These are phyloP conservation scores for Ustilago bromivora DNA, from an alignment of 1,284 basidiomycete species.

Conservation along the genomic window DNA sequence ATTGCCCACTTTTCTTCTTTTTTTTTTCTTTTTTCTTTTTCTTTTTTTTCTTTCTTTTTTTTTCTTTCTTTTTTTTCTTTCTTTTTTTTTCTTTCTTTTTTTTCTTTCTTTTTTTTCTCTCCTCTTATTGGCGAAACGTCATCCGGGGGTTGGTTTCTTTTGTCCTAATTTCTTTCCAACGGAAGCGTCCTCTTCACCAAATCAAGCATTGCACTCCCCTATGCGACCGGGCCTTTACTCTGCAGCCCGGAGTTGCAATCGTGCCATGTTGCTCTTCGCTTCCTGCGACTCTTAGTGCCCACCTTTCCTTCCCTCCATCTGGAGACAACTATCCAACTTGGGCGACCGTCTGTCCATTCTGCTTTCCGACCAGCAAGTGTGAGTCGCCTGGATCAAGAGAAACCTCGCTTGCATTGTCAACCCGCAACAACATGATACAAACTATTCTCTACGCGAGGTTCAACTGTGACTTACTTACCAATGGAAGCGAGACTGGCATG, in stretches of 20 bases:
- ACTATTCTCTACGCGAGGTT: neutral
- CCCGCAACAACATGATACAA: neutral
- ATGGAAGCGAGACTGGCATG: conserved; percentile 10
- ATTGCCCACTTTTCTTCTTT: no score
- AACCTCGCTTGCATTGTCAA: neutral
- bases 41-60: no score
- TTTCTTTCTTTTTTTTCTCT: neutral
- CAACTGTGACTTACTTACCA: neutral
- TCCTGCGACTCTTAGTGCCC: no score
- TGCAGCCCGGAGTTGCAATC: neutral
- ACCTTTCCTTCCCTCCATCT: no score
- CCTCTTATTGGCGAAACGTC: neutral
- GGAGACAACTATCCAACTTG: no score
- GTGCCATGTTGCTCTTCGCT: neutral
- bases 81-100: no score
- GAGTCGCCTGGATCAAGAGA: neutral
- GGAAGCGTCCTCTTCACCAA: neutral
- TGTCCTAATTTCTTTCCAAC: conserved; percentile 8
- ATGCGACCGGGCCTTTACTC: neutral
- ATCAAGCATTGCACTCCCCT: neutral
- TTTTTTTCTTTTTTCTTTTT: no score
- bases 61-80: no score
- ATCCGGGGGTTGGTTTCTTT: neutral
- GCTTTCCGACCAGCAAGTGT: no score
- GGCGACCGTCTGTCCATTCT: no score